Percentiles rank a stretch among this genome's conserved stretches.
Evolutionary conservation across 2,329 filamentous ascomycete species (phyloP).

Genomic region (Xylariaceae sp.): DNA sequence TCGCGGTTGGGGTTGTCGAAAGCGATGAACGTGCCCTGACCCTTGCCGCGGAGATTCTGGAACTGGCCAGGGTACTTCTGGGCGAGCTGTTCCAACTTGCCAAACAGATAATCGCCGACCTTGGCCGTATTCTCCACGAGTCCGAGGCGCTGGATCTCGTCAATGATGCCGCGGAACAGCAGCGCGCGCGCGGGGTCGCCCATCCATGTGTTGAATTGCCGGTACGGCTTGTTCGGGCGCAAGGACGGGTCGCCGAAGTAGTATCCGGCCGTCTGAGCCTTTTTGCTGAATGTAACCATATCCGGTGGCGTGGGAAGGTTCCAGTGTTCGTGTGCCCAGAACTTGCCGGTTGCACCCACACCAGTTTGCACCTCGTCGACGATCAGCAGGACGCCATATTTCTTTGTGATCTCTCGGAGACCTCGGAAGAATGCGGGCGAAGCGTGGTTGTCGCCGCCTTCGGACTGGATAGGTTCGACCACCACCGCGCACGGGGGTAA

Average conservation of each 20-base stretch:
- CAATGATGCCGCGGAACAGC: constrained; percentile 79
- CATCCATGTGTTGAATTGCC: constrained; percentile 98
- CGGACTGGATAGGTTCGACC: constrained; percentile 87
- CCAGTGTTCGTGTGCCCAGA: constrained; percentile 98
- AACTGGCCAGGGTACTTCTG: constrained; percentile 71
- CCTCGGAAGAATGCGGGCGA: constrained; percentile 81
- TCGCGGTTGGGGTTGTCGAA: constrained; percentile 81
- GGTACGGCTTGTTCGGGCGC: constrained; percentile 86
- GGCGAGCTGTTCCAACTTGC: constrained; percentile 61
- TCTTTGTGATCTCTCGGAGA: constrained; percentile 71
- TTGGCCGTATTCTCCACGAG: constrained; percentile 74
- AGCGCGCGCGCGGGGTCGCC: constrained; percentile 81
- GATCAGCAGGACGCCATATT: constrained; percentile 75
- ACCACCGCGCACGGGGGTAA: constrained; percentile 75
- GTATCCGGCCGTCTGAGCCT: constrained; percentile 89
- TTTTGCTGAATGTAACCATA: constrained; percentile 94
- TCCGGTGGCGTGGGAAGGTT: constrained; percentile 72
- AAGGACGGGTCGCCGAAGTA: constrained; percentile 79
- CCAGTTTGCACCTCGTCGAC: constrained; percentile 94
- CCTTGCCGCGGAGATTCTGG: constrained; percentile 78
- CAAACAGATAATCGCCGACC: constrained; percentile 74
- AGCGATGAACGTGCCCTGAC: constrained; percentile 86
- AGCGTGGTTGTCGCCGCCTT: constrained; percentile 93
- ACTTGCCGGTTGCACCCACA: constrained; percentile 85
- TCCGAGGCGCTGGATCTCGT: constrained; percentile 70